These are phyloP conservation scores for Melastoma malabathricum DNA, from an alignment of 345 rosid species.

Conservation along the genomic window DNA sequence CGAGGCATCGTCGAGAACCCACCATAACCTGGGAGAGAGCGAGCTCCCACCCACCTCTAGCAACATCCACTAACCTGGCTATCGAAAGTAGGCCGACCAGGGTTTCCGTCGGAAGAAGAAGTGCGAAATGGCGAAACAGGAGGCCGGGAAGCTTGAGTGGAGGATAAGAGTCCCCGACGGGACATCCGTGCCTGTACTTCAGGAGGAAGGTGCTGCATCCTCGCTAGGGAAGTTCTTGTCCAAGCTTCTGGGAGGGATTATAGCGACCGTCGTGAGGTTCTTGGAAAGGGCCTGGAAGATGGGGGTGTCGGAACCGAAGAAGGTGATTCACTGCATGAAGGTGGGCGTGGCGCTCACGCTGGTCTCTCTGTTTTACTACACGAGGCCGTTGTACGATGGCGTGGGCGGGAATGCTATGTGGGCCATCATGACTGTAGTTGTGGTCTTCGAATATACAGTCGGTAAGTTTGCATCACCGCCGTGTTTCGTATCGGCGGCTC, in stretches of 20 bases:
- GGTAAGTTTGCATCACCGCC: conserved; percentile 35
- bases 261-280: conserved; percentile 16
- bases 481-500: no score
- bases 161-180: conserved; percentile 34
- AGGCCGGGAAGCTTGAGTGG: conserved; percentile 27
- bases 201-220: background rate
- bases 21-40: no score
- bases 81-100: no score
- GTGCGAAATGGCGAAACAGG: no score
- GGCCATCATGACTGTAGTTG: conserved; percentile 76
- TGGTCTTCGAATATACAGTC: conserved; percentile 50
- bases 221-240: conserved; percentile 14
- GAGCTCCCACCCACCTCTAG: no score
- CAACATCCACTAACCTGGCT: no score
- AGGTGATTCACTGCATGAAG: conserved; percentile 50
- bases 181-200: conserved; percentile 18
- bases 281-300: conserved; percentile 39
- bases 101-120: no score
- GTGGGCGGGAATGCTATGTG: conserved; percentile 61
- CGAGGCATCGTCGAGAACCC: no score
- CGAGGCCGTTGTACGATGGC: conserved; percentile 55
- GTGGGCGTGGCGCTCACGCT: conserved; percentile 57
- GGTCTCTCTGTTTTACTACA: conserved; percentile 58
- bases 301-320: conserved; percentile 52
- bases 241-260: conserved; percentile 11